Evolutionary conservation across 2,329 filamentous ascomycete species (phyloP).

Genomic region (Colletotrichum viniferum): DNA sequence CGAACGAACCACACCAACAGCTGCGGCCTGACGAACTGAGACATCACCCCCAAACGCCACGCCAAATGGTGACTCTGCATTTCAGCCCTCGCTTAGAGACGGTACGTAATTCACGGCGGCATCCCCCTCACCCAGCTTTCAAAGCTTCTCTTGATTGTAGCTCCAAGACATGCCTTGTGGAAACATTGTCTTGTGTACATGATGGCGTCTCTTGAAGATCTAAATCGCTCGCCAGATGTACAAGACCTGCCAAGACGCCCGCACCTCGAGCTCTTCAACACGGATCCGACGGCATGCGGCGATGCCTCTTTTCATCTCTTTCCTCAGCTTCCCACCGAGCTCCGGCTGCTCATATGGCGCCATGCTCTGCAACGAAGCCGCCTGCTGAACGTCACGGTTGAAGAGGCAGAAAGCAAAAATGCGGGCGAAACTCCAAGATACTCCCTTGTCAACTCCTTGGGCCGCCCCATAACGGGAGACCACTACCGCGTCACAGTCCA

Average conservation of each 20-base stretch:
- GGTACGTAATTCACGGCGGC: neutral
- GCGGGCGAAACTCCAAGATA: neutral
- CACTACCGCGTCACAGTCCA: neutral
- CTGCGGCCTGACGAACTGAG: neutral
- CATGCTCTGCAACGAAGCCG: neutral
- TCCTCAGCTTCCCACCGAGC: neutral
- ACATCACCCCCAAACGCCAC: slow-evolving; percentile 1
- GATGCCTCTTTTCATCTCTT: neutral
- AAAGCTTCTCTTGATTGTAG: neutral
- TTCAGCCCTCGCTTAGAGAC: neutral
- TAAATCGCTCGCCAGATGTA: neutral
- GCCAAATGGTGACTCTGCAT: neutral
- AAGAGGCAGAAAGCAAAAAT: neutral
- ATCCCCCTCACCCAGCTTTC: neutral
- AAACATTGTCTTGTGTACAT: neutral
- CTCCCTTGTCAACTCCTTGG: neutral
- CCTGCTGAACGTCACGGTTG: neutral
- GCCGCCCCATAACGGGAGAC: neutral
- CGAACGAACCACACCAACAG: neutral
- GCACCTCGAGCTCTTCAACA: slow-evolving; percentile 13
- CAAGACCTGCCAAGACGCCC: neutral
- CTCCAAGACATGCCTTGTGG: neutral
- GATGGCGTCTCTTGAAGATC: neutral
- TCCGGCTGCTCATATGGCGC: neutral
- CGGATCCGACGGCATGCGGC: neutral